Percentiles rank a stretch among this genome's conserved stretches.
These are phyloP conservation scores for Sclerotinia sclerotiorum DNA, from an alignment of 2,329 filamentous ascomycete genomes.

Conservation along the genomic window DNA sequence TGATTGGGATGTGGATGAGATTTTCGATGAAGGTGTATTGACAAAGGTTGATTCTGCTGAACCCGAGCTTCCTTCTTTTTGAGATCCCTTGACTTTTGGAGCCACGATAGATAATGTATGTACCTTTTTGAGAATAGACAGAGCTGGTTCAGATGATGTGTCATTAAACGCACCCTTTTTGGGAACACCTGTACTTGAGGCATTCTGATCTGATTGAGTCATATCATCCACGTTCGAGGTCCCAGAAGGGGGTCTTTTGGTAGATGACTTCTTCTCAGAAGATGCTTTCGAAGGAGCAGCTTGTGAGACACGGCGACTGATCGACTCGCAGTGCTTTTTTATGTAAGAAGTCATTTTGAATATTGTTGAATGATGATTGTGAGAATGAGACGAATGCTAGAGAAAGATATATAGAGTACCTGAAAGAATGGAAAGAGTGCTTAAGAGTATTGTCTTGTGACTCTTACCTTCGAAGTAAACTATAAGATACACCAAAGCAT, in stretches of 20 bases:
- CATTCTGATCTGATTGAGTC: background rate
- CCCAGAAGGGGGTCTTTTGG: background rate
- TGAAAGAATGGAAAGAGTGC: background rate
- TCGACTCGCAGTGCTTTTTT: background rate
- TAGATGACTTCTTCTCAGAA: background rate
- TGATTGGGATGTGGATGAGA: too few species aligned
- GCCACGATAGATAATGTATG: background rate
- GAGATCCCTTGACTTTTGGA: background rate
- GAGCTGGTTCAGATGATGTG: background rate
- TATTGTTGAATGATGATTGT: background rate
- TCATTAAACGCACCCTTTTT: background rate
- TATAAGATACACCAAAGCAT: background rate
- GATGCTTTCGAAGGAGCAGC: background rate
- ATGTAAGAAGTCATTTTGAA: conserved; percentile 1
- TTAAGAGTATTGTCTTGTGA: background rate
- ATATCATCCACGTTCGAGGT: background rate
- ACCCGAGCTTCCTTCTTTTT: background rate
- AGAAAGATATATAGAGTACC: background rate
- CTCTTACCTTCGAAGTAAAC: background rate
- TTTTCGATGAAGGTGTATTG: background rate
- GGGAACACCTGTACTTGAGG: background rate
- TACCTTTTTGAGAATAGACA: background rate
- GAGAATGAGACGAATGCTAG: too few species aligned
- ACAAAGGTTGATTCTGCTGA: background rate
- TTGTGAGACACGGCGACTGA: background rate